Evolutionary conservation across 106 monocot species (phyloP), one percentile per base, ranked within the genome.

Genomic region (Acanthochlamys bracteata): DNA sequence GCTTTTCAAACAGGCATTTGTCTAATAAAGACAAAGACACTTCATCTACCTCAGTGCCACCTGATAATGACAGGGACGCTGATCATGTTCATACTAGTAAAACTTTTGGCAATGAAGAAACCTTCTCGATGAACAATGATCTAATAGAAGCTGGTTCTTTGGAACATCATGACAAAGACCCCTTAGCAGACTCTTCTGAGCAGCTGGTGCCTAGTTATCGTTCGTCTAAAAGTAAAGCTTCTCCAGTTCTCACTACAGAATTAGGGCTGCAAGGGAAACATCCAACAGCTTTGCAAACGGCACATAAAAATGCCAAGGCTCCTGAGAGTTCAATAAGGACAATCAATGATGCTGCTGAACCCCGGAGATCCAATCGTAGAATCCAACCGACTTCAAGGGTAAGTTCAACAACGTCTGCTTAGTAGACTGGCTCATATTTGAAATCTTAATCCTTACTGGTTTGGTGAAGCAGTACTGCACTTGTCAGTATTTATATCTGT

Each of bases 341-440:
- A 39, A 15, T 51, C 21, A 16, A 53, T 71, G 86, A 81, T 53
- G 57, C 73, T 13, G 57, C 39, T 61, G 88, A 91, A 68, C 88
- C 91, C 33, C 73, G 96, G n/a, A 88, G 96, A 64, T 98, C 96
- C 13, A 88, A 76, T 59, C 84, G 96, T 10, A 84, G 73, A 73
- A 98, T 98, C 61, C 96, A 91, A 55, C 96, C 96, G 41, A 98
- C 96, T 11, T 85, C 91, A 61, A 82, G 88, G 78, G 96, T 98
- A 72, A 88, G 78, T 3, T 46, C 24, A 27, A 4, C 53, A 53
- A 8, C 2, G 10, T 49, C 10, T 9, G 33, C 33, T 33, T 33
- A 1, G 33, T 33, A 33, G 33, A 6, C 6, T 6, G 6, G 33
- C 33, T 33, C 33, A 33, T 33, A 33, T 33, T 33, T 33, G 6